Conservation (phyloP, 805 yeast species). For the Ogataea ramenticola region DNA sequence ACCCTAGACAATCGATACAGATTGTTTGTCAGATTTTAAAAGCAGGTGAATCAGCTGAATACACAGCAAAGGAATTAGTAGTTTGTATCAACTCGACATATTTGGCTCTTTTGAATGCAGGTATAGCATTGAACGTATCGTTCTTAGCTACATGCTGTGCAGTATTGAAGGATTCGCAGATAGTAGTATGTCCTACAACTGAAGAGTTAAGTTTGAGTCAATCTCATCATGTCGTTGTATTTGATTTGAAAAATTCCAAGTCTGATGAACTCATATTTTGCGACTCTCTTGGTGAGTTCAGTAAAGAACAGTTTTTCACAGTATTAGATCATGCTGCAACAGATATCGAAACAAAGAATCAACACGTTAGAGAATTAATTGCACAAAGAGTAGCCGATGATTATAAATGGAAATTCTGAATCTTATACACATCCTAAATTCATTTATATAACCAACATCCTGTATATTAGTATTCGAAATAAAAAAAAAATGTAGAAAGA, state of each 20-base stretch:
- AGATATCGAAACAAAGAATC: slow-evolving; percentile 38
- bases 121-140: slow-evolving; percentile 59
- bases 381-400: slow-evolving; percentile 42
- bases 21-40: slow-evolving; percentile 59
- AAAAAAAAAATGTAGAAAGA: neutral
- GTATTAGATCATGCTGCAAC: slow-evolving; percentile 46
- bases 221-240: slow-evolving; percentile 64
- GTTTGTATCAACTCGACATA: slow-evolving; percentile 67
- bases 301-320: slow-evolving; percentile 43
- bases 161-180: slow-evolving; percentile 13
- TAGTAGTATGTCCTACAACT: slow-evolving; percentile 39
- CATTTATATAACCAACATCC: neutral
- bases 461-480: neutral
- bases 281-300: slow-evolving; percentile 69
- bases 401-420: slow-evolving; percentile 48
- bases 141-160: slow-evolving; percentile 47
- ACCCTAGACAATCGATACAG: slow-evolving; percentile 77
- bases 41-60: slow-evolving; percentile 36
- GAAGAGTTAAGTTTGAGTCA: slow-evolving; percentile 33
- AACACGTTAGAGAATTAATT: slow-evolving; percentile 39
- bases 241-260: slow-evolving; percentile 41
- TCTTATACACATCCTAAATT: no score
- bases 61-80: slow-evolving; percentile 44
- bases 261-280: slow-evolving; percentile 53
- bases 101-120: slow-evolving; percentile 76